Percentiles rank a stretch among this genome's conserved stretches.
Evolutionary conservation across 768 basidiomycete species (phyloP).

Genomic region (Psilocybe sp.): DNA sequence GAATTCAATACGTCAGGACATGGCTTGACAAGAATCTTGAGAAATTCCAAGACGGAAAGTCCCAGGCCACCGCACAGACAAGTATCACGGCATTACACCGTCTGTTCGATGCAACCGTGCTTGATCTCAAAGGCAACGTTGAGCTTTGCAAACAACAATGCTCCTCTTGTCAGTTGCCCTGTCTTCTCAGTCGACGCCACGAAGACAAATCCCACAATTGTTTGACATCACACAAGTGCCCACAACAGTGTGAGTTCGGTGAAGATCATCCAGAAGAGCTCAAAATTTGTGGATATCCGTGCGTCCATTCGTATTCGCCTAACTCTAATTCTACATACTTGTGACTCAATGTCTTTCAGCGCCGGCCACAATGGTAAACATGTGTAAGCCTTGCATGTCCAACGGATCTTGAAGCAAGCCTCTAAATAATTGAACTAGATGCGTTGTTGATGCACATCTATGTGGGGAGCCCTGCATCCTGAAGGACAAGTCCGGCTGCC

Average conservation of each 20-base stretch:
- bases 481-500: conserved; percentile 46
- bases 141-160: conserved; percentile 52
- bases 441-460: conserved; percentile 45
- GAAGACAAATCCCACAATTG: conserved; percentile 46
- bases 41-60: conserved; percentile 37
- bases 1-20: conserved; percentile 43
- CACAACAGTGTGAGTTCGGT: conserved; percentile 1
- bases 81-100: conserved; percentile 44
- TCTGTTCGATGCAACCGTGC: conserved; percentile 33
- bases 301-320: no score
- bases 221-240: conserved; percentile 45
- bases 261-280: no score
- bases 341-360: no score
- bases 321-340: no score
- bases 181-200: conserved; percentile 45
- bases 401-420: no score
- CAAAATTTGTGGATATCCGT: no score
- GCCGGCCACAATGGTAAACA: no score
- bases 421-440: conserved; percentile 45
- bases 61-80: conserved; percentile 26
- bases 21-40: conserved; percentile 51
- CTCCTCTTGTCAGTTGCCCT: conserved; percentile 43
- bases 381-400: no score
- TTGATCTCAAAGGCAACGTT: conserved; percentile 42
- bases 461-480: conserved; percentile 53